Evolutionary conservation across 2,329 filamentous ascomycete genomes (phyloP), one percentile per base, ranked within the genome.

Genomic region (Pseudocercospora crystallina): DNA sequence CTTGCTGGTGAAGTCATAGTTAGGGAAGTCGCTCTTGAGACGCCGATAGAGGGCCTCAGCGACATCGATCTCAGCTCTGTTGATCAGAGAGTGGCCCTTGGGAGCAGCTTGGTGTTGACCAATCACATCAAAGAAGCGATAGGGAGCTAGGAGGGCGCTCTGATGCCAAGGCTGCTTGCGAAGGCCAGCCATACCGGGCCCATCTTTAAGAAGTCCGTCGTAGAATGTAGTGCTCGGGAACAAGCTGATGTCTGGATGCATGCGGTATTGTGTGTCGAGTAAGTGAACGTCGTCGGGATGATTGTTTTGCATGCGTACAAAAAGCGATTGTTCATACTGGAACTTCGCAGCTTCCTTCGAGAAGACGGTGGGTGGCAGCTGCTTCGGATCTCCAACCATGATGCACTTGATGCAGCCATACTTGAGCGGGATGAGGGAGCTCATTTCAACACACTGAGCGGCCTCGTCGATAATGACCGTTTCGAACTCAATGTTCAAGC

Each of bases 391-490:
- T 73, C 94, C 94, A 29, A 99, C 94, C 30, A 99, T 82, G 61
- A 99, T 90, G 73, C 94, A 97, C 73, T 96, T 97, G 52, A 88
- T 87, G 71, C 90, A 96, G 49, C 94, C 92, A 65, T 99, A 99
- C 71, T 99, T 99, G 49, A 99, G 80, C 2, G 94, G 94, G 60
- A 99, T 99, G 40, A 99, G 79, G 10, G 94, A 94, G 65, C 90
- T 96, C 66, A 99, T 80, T 73, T 99, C 94, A 54, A 99, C 95
- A 69, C 92, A 99, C 77, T 99, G 94, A 12, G 94, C 94, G 3
- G 94, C 94, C 73, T 99, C 94, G 64, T 99, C 94, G 57, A 99
- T 96, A 61, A 99, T 89, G 59, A 99, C 94, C 0, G 94, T 97
- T 72, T 99, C 94, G 61, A 99, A 99, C 69, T 99, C 94, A 44